Percentiles rank a stretch among this genome's conserved stretches.
phyloP scores from a whole-genome alignment of 495 filamentous ascomycete species.

The Talaromyces liani region DNA sequence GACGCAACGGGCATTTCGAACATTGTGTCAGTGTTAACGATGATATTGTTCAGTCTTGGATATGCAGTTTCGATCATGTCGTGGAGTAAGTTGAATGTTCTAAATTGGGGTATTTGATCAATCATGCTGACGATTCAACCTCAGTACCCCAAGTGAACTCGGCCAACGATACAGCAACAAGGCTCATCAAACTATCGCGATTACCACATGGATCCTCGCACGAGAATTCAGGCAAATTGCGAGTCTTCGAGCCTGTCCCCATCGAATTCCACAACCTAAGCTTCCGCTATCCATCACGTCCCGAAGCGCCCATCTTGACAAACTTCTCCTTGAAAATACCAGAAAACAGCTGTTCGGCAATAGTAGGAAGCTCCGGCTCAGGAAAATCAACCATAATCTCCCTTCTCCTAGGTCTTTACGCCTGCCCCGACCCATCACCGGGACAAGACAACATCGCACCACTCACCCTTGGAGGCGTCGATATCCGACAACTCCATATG shows the following conservation, averaged over 20 bases:
- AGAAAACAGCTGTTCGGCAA: slow-evolving; percentile 55
- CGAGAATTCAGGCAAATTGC: slow-evolving; percentile 45
- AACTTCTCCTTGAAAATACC: slow-evolving; percentile 54
- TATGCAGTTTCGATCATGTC: slow-evolving; percentile 60
- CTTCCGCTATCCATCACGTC: slow-evolving; percentile 63
- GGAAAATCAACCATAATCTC: slow-evolving; percentile 85
- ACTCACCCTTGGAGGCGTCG: slow-evolving; percentile 44
- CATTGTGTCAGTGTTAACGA: slow-evolving; percentile 68
- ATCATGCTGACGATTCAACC: not conserved
- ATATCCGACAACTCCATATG: slow-evolving; percentile 52
- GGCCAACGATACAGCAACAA: slow-evolving; percentile 61
- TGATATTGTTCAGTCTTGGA: slow-evolving; percentile 75
- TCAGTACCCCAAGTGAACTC: slow-evolving; percentile 74
- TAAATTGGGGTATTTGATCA: not conserved
- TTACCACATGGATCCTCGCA: slow-evolving; percentile 53
- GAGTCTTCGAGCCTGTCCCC: slow-evolving; percentile 45
- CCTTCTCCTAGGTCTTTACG: slow-evolving; percentile 64
- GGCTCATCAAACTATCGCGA: slow-evolving; percentile 63
- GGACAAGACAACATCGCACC: slow-evolving; percentile 9
- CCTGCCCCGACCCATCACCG: not conserved
- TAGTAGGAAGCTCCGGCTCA: slow-evolving; percentile 77
- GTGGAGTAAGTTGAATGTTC: slow-evolving; percentile 40
- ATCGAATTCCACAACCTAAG: slow-evolving; percentile 51
- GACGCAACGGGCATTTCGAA: slow-evolving; percentile 40
- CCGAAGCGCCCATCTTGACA: slow-evolving; percentile 44